A percentile compares a stretch with the other conserved stretches of the same genome.
phyloP scores from a whole-genome alignment of 305 asterid species.

The Fraxinus latifolia region DNA sequence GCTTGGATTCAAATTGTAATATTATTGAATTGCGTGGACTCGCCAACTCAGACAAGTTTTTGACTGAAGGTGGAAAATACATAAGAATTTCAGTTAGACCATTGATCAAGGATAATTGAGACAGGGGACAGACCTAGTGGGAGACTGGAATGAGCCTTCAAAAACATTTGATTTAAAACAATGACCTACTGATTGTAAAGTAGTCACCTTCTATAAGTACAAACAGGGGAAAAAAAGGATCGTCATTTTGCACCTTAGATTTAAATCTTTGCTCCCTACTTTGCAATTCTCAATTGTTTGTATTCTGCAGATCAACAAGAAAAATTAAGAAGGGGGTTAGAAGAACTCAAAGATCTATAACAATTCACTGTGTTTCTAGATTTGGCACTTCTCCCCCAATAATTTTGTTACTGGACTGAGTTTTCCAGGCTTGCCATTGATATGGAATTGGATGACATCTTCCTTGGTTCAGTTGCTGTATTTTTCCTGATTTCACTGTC shows the following conservation, averaged over 20 bases:
- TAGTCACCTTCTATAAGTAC: background rate
- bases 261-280: background rate
- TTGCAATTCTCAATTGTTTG: background rate
- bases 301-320: background rate
- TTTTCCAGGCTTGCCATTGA: background rate
- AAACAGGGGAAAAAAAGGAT: background rate
- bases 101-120: background rate
- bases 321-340: background rate
- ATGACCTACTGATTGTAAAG: background rate
- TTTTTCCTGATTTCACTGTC: background rate
- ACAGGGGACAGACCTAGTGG: background rate
- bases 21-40: background rate
- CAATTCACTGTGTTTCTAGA: background rate
- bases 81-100: background rate
- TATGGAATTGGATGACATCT: background rate
- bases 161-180: background rate
- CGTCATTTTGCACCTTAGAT: background rate
- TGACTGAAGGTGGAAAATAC: background rate
- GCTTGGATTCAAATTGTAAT: background rate
- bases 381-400: background rate
- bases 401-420: background rate
- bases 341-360: background rate
- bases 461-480: background rate
- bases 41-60: background rate
- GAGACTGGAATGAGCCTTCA: background rate